Evolutionary conservation across 805 yeast species (phyloP).

Genomic region (Saccharomycopsis selenospora): DNA sequence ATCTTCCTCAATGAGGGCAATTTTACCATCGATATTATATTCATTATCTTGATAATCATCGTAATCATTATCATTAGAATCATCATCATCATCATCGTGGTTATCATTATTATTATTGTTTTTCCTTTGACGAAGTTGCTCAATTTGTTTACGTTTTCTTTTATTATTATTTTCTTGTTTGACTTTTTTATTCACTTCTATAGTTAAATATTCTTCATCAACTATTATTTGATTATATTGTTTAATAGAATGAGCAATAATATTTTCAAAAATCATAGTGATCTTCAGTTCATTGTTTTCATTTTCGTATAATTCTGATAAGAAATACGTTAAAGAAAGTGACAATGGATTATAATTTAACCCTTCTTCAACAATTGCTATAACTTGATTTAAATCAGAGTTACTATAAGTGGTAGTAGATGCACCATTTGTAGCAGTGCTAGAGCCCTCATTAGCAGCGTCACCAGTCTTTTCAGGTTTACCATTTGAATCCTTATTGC

Average conservation of each 20-base stretch:
- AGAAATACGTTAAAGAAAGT: conserved; percentile 53
- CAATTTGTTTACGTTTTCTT: conserved; percentile 16
- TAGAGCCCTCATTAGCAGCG: conserved; percentile 26
- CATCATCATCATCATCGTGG: conserved; percentile 17
- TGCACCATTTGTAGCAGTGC: conserved; percentile 33
- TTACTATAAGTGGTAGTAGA: conserved; percentile 22
- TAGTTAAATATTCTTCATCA: conserved; percentile 20
- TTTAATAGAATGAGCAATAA: conserved; percentile 40
- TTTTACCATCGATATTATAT: conserved; percentile 14
- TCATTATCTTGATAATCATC: conserved; percentile 4
- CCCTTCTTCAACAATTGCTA: conserved; percentile 48
- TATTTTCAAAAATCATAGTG: conserved; percentile 39
- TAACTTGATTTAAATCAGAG: conserved; percentile 17
- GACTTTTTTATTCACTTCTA: conserved; percentile 25
- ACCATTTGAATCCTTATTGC: conserved; percentile 23
- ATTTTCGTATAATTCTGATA: conserved; percentile 65
- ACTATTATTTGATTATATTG: conserved; percentile 28
- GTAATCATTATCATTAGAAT: conserved; percentile 5
- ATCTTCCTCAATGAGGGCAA: conserved; percentile 10
- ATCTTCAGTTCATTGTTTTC: conserved; percentile 45
- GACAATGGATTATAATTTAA: conserved; percentile 62
- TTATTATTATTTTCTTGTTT: conserved; percentile 22
- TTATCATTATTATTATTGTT: conserved; percentile 9
- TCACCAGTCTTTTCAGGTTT: not conserved
- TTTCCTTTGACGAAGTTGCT: conserved; percentile 8